Evolutionary conservation across 192 early-diverging fungal species (phyloP), one percentile per base, ranked within the genome.

Genomic region (Coemansia pectinata): DNA sequence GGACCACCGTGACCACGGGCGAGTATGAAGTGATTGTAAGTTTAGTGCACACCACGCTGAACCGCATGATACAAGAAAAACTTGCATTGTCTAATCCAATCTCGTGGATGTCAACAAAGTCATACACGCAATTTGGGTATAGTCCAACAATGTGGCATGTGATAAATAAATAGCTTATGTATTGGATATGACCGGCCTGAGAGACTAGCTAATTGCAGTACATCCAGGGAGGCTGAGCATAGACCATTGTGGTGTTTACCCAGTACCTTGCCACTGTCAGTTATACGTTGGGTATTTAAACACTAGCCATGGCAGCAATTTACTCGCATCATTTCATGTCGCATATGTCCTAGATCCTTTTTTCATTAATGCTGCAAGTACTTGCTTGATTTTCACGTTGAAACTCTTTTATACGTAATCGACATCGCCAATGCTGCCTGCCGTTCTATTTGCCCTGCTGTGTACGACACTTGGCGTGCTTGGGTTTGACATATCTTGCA

Each of bases 401-500:
- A 21, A 1, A 10, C 19, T 19, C 19, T 48, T 21, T 48, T 48
- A 19, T 21, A 7, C 8, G 8, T 36, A 21, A 17, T 15, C 55
- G 29, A 17, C 29, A 34, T 8, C 29, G 15, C 8, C 36, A 23
- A 61, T 61, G 59, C 34, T 61, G 1, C 19, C 36, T 2, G 11
- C 38, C n/a, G 19, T 66, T 42, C 8, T 60, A 5, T 0, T 67
- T 25, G 17, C 55, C 19, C 42, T 45, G 36, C 50, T 77, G 65
- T 38, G 42, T 27, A 19, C 62, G n/a, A 62, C 62, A 47, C n/a
- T 63, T 10, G 52, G 47, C 17, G 61, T 66, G 11, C n/a, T 65
- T 57, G 72, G 74, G 5, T 89, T 89, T 66, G 74, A 89, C 64
- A 69, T 69, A 1, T 65, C 66, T 1, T 73, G 81, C 25, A 85